Evolutionary conservation across 1,284 basidiomycete genomes (phyloP).

Genomic region (Neonothopanus nambi): DNA sequence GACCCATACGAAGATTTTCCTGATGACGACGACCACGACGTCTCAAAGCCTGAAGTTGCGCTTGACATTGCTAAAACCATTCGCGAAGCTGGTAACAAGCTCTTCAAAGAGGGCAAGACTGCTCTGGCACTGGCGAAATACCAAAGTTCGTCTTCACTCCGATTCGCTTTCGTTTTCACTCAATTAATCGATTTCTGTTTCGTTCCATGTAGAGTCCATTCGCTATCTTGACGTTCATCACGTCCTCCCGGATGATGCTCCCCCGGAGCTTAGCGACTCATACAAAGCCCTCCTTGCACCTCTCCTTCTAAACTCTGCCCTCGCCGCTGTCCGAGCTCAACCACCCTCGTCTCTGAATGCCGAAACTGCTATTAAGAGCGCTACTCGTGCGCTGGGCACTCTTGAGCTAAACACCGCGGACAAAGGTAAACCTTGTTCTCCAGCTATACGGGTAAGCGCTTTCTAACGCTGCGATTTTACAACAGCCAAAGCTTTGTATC

Average conservation of each 20-base stretch:
- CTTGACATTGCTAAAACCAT: conserved; percentile 67
- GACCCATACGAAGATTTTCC: conserved; percentile 84
- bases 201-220: conserved; percentile 65
- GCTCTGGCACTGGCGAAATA: conserved; percentile 81
- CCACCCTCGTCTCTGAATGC: conserved; percentile 48
- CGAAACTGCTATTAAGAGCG: conserved; percentile 52
- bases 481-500: conserved; percentile 84
- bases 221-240: conserved; percentile 89
- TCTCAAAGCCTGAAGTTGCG: conserved; percentile 60
- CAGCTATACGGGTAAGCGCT: not conserved
- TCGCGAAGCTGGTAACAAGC: conserved; percentile 67
- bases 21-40: conserved; percentile 68
- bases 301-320: conserved; percentile 81
- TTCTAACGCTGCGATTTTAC: conserved; percentile 13
- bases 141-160: conserved; percentile 54
- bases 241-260: conserved; percentile 65
- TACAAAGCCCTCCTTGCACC: conserved; percentile 73
- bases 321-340: conserved; percentile 66
- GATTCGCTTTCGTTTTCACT: not conserved
- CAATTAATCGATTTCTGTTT: conserved; percentile 1
- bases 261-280: conserved; percentile 55
- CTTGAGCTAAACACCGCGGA: conserved; percentile 61
- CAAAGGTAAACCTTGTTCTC: conserved; percentile 45
- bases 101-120: conserved; percentile 81
- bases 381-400: conserved; percentile 54